Conservation (phyloP, 177 flowering plant genomes). For the Vitis hybrid region DNA sequence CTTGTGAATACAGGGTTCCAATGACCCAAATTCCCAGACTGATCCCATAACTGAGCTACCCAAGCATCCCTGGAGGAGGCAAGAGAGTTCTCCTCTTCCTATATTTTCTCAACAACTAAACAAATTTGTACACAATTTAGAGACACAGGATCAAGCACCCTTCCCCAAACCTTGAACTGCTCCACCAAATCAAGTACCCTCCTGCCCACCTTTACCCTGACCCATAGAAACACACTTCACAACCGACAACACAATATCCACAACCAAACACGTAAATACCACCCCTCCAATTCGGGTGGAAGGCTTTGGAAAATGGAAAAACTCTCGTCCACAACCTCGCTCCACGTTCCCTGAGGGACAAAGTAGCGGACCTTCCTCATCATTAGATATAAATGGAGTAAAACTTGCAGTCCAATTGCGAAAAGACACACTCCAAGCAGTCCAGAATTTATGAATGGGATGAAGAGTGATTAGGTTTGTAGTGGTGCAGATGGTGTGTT, state of each 20-base stretch:
- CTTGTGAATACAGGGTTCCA: no score
- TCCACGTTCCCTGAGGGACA: conserved; percentile 43
- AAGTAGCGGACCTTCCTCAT: conserved; percentile 50
- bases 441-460: conserved; percentile 50
- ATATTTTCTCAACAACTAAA: no score
- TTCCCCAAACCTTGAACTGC: conserved; percentile 63
- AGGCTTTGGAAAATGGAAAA: conserved; percentile 47
- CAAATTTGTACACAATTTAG: background rate
- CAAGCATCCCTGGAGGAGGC: no score
- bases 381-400: conserved; percentile 46
- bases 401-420: conserved; percentile 54
- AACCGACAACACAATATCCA: conserved; percentile 53
- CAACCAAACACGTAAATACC: conserved; percentile 39
- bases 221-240: conserved; percentile 48
- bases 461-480: conserved; percentile 6
- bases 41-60: no score
- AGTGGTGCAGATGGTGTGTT: conserved; percentile 10
- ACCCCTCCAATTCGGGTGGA: conserved; percentile 20
- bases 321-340: conserved; percentile 53
- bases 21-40: no score
- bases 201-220: conserved; percentile 35
- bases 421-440: conserved; percentile 41
- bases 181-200: conserved; percentile 50
- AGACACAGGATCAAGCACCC: conserved; percentile 22
- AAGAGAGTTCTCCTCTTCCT: no score